Evolutionary conservation across 2,329 filamentous ascomycete genomes (phyloP).

Genomic region (Sporothrix pallida): DNA sequence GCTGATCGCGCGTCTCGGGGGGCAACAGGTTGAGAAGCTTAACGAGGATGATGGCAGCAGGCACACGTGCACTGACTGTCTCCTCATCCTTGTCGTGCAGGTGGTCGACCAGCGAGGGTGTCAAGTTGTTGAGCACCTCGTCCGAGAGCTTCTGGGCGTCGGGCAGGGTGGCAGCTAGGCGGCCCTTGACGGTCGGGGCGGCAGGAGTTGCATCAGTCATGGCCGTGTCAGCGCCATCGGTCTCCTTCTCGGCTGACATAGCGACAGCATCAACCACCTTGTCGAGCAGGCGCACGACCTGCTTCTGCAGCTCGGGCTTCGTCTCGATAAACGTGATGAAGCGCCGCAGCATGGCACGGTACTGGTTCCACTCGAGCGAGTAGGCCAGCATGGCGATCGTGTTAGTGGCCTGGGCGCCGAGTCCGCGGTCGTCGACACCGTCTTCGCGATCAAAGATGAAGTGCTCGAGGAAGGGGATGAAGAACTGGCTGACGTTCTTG

Average conservation of each 20-base stretch:
- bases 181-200: slow-evolving; percentile 41
- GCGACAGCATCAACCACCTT: slow-evolving; percentile 80
- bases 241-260: slow-evolving; percentile 46
- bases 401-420: slow-evolving; percentile 83
- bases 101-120: slow-evolving; percentile 81
- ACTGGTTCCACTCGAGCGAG: slow-evolving; percentile 88
- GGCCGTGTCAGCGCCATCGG: slow-evolving; percentile 47
- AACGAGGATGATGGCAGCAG: slow-evolving; percentile 85
- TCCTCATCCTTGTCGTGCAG: slow-evolving; percentile 94
- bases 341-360: slow-evolving; percentile 79
- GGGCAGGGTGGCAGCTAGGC: slow-evolving; percentile 70
- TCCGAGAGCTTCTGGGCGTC: slow-evolving; percentile 68
- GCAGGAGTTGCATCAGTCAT: slow-evolving; percentile 48
- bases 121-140: slow-evolving; percentile 75
- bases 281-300: slow-evolving; percentile 79
- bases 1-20: slow-evolving; percentile 70
- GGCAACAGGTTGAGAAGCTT: slow-evolving; percentile 86
- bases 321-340: slow-evolving; percentile 82
- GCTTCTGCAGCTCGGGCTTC: slow-evolving; percentile 84
- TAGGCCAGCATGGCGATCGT: slow-evolving; percentile 76
- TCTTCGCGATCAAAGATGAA: slow-evolving; percentile 86
- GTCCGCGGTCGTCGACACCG: slow-evolving; percentile 76
- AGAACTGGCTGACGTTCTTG: slow-evolving; percentile 81
- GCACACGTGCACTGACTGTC: slow-evolving; percentile 89
- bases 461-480: slow-evolving; percentile 90